Conservation (phyloP, 768 basidiomycete genomes). For the Leccinum longicurvipes region DNA sequence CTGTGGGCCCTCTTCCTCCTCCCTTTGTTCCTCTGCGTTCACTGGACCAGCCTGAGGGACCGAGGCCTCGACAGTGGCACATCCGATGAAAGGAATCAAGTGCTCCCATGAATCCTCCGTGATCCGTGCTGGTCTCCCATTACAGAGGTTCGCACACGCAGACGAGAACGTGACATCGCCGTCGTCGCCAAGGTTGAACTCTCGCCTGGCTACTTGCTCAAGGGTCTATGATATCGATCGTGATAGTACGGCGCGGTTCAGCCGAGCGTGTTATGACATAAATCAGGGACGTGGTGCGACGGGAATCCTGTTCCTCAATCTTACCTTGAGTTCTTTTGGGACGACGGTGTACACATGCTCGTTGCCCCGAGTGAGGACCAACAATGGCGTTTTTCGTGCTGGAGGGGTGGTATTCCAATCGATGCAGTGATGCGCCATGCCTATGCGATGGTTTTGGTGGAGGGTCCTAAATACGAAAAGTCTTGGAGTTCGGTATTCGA, state of each 20-base stretch:
- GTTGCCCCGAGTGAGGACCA: constrained; percentile 18
- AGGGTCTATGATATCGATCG: constrained; percentile 8
- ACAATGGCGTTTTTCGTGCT: constrained; percentile 14
- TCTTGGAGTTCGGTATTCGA: background rate
- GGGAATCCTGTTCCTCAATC: background rate
- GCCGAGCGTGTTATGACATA: background rate
- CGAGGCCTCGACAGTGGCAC: constrained; percentile 13
- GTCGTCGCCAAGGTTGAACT: constrained; percentile 20
- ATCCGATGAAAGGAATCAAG: constrained; percentile 21
- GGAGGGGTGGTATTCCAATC: constrained; percentile 24
- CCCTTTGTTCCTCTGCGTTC: background rate
- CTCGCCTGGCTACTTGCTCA: constrained; percentile 12
- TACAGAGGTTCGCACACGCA: constrained; percentile 21
- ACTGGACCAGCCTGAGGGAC: background rate
- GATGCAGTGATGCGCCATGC: constrained; percentile 26
- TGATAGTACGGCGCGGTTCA: background rate
- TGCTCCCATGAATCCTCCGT: constrained; percentile 19
- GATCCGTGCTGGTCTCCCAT: constrained; percentile 21
- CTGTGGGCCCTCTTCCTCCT: background rate
- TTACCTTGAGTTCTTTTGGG: constrained; percentile 17
- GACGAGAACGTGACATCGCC: constrained; percentile 13
- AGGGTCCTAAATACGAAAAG: background rate
- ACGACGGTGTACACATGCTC: constrained; percentile 17
- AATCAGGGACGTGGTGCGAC: background rate
- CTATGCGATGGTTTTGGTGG: background rate